These are phyloP conservation scores for Croton setiger DNA, from an alignment of 441 rosid genomes.

Conservation along the genomic window DNA sequence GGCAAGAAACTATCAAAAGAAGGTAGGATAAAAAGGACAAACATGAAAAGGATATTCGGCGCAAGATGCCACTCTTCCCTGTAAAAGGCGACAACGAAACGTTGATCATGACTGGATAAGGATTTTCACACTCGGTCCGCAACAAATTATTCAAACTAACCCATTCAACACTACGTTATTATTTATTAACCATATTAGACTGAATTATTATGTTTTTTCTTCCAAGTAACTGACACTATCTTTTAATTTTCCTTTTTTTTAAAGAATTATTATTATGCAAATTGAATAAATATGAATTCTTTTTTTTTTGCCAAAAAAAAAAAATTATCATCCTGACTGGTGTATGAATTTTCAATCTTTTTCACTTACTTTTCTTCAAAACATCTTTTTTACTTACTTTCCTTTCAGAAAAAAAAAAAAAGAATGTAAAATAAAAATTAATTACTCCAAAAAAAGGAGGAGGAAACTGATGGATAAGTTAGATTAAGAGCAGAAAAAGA, in stretches of 20 bases:
- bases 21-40: neutral
- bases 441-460: too few relatives aligned
- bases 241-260: too few relatives aligned
- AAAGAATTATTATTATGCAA: neutral
- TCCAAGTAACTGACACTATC: neutral
- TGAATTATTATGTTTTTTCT: neutral
- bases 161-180: too few relatives aligned
- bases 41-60: slow-evolving; percentile 8
- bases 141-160: neutral
- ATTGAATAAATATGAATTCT: too few relatives aligned
- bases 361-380: neutral
- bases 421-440: neutral
- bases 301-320: too few relatives aligned
- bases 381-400: neutral
- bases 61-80: neutral
- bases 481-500: neutral
- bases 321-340: neutral
- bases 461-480: neutral
- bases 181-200: too few relatives aligned
- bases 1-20: neutral
- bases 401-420: neutral
- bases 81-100: neutral
- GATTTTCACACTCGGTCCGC: neutral
- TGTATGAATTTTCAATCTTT: neutral
- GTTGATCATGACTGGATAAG: neutral